Evolutionary conservation across 2,329 filamentous ascomycete species (phyloP).

Genomic region (Aspergillus sp.): DNA sequence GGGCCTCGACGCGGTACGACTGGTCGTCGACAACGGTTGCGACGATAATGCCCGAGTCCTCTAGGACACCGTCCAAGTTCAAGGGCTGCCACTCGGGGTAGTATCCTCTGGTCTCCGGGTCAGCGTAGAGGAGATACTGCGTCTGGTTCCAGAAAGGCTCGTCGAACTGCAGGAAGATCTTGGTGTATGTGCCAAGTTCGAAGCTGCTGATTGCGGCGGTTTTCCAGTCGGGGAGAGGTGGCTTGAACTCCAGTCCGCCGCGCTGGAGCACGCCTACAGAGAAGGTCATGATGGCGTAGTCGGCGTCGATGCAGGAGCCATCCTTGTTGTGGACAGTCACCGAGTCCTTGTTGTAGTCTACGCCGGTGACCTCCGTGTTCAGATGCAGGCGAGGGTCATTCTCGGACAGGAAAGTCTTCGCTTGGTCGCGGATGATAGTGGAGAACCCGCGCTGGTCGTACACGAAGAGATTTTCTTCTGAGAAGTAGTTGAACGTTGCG

Average conservation of each 20-base stretch:
- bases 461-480: conserved; percentile 62
- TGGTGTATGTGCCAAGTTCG: conserved; percentile 69
- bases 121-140: conserved; percentile 55
- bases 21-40: conserved; percentile 61
- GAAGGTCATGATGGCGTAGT: conserved; percentile 66
- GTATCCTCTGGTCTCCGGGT: conserved; percentile 49
- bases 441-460: conserved; percentile 63
- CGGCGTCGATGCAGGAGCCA: conserved; percentile 56
- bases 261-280: conserved; percentile 67
- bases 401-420: conserved; percentile 55
- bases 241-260: conserved; percentile 58
- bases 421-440: conserved; percentile 57
- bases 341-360: conserved; percentile 53
- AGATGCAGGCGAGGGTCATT: conserved; percentile 61
- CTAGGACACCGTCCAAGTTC: conserved; percentile 56
- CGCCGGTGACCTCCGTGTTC: conserved; percentile 56
- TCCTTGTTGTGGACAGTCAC: conserved; percentile 57
- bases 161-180: conserved; percentile 69
- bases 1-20: conserved; percentile 59
- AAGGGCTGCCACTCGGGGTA: conserved; percentile 66
- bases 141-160: conserved; percentile 62
- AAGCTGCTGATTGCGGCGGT: conserved; percentile 62
- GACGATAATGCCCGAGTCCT: conserved; percentile 64
- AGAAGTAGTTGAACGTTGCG: conserved; percentile 61
- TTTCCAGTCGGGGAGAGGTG: conserved; percentile 64